Percentiles rank a stretch among this genome's conserved stretches.
Evolutionary conservation across 208 protist genomes (phyloP).

Genomic region (Trypanosoma scelopori): DNA sequence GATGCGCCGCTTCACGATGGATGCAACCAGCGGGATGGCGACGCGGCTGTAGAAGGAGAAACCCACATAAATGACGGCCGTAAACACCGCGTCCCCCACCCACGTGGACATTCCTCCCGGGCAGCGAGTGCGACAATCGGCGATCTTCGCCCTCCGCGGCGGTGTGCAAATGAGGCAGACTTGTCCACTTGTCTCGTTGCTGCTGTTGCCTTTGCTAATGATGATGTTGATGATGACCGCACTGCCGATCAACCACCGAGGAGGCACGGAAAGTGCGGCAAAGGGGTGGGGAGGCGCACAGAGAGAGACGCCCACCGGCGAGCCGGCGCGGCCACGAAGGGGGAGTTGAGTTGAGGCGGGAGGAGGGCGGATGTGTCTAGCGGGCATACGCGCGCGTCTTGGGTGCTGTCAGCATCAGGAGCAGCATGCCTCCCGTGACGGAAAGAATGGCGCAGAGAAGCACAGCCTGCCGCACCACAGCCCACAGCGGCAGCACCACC

Average conservation of each 20-base stretch:
- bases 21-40: conserved; percentile 46
- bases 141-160: too few species aligned
- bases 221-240: too few species aligned
- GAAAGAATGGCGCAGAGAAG: conserved; percentile 41
- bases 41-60: conserved; percentile 64
- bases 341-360: background rate
- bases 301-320: too few species aligned
- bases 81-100: conserved; percentile 31
- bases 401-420: conserved; percentile 44
- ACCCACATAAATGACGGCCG: conserved; percentile 49
- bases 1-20: conserved; percentile 41
- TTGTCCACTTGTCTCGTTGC: too few species aligned
- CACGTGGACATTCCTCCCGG: background rate
- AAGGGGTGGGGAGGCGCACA: too few species aligned
- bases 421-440: conserved; percentile 32
- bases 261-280: too few species aligned
- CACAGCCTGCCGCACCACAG: conserved; percentile 48
- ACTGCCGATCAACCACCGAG: too few species aligned
- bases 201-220: too few species aligned
- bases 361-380: background rate
- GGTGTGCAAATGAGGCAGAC: too few species aligned
- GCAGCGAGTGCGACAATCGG: background rate
- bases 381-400: conserved; percentile 33
- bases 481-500: conserved; percentile 60
- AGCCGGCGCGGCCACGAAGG: too few species aligned